Evolutionary conservation across 208 protist genomes (phyloP), one percentile per base, ranked within the genome.

Genomic region (Balamuthia mandrillaris): DNA sequence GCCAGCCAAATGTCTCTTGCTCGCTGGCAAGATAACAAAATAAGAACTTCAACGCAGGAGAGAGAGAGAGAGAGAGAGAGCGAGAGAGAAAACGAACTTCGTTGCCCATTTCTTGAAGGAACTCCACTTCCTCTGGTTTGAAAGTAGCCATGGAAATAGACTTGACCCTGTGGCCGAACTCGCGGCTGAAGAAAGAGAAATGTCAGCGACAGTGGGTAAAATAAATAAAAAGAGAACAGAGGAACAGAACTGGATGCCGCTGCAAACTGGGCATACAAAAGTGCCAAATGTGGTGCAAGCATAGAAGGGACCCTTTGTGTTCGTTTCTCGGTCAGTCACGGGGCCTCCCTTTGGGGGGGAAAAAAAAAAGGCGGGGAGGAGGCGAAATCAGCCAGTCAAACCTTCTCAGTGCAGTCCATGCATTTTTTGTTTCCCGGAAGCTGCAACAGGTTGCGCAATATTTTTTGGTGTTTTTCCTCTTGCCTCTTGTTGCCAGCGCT

Each of bases 71-170:
- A 5, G 54, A 5, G 54, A 5, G 18, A 63, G 54, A 21, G n/a
- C n/a, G n/a, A n/a, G n/a, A n/a, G n/a, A n/a, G 4, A 37, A 7
- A 35, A 84, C 85, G 31, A 61, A 88, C 70, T 12, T 52, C 84
- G 82, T 92, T 92, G 21, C 89, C 89, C 65, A 82, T 86, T 27
- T 84, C 39, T 75, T 88, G 63, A 45, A 92, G 33, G 29, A 87
- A 85, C 85, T 88, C 12, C 18, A 92, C 77, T 24, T 92, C 89
- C 58, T 92, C 89, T 21, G 85, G 81, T 49, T 91, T 92, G 54
- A 91, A 92, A 24, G 88, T 49, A 24, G 86, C 88, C 89, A 92
- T 92, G 14, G 82, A 88, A 14, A 91, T 85, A 33, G 88, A 90
- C 61, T 91, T 91, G 14, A 90, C 87, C 65, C 84, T 35, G 82